Percentiles rank a stretch among this genome's conserved stretches.
Evolutionary conservation across 495 filamentous ascomycete genomes (phyloP).

Genomic region (Penicillium daleae): DNA sequence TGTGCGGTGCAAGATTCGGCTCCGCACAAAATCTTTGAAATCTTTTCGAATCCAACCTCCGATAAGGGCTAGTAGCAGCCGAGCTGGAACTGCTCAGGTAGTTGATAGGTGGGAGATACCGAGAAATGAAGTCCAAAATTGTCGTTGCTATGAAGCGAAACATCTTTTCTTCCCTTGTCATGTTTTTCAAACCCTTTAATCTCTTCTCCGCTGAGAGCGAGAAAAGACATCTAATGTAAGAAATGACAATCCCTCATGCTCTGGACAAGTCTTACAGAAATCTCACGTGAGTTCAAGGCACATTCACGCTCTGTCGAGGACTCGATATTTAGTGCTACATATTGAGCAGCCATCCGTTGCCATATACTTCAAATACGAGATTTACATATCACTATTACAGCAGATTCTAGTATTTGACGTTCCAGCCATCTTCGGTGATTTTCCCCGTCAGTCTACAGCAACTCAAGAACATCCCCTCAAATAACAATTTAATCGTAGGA

Average conservation of each 20-base stretch:
- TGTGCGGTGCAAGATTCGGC: constrained; percentile 1
- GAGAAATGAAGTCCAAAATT: neutral
- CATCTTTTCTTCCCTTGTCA: neutral
- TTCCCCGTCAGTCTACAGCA: too few species aligned
- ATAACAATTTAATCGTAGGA: too few species aligned
- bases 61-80: neutral
- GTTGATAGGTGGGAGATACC: neutral
- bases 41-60: neutral
- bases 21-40: neutral
- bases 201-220: neutral
- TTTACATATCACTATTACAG: neutral
- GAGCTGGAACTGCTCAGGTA: neutral
- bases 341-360: neutral
- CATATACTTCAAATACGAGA: neutral
- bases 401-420: too few species aligned
- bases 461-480: too few species aligned
- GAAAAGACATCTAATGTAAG: neutral
- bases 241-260: neutral
- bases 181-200: neutral
- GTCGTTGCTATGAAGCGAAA: neutral
- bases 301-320: neutral
- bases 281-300: neutral
- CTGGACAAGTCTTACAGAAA: neutral
- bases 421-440: too few species aligned
- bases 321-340: neutral